Conservation (phyloP, 768 basidiomycete genomes). For the Leucosporidium scottii region DNA sequence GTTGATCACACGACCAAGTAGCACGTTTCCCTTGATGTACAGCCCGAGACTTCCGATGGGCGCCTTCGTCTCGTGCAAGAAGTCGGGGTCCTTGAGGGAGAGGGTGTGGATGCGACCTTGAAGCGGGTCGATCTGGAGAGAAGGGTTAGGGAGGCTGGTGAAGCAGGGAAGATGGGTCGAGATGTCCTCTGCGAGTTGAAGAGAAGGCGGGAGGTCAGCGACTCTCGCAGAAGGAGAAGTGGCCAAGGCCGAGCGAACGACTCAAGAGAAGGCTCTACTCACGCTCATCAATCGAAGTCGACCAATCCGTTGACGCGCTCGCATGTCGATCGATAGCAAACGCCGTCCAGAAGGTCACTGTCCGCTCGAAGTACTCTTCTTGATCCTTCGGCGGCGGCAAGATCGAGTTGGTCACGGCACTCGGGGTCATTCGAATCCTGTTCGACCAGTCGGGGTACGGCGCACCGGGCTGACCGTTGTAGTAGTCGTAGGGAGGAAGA, state of each 20-base stretch:
- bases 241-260: neutral
- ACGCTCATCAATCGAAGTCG: slow-evolving; percentile 32
- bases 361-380: slow-evolving; percentile 24
- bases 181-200: slow-evolving; percentile 14
- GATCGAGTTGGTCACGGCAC: neutral
- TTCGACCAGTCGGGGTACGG: slow-evolving; percentile 20
- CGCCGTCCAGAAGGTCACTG: slow-evolving; percentile 27
- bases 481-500: slow-evolving; percentile 27
- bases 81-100: slow-evolving; percentile 4
- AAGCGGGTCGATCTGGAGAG: slow-evolving; percentile 6
- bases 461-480: neutral
- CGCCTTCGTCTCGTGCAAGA: slow-evolving; percentile 14
- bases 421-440: slow-evolving; percentile 2
- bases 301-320: slow-evolving; percentile 30
- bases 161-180: slow-evolving; percentile 21
- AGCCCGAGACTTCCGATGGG: slow-evolving; percentile 27
- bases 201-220: neutral
- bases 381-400: slow-evolving; percentile 5
- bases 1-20: slow-evolving; percentile 31
- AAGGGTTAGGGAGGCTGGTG: no score
- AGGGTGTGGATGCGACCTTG: slow-evolving; percentile 13
- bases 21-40: slow-evolving; percentile 28
- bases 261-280: neutral
- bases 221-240: no score
- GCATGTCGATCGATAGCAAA: slow-evolving; percentile 32